Conservation (phyloP, 2,329 filamentous ascomycete species). For the Scorias spongiosa region DNA sequence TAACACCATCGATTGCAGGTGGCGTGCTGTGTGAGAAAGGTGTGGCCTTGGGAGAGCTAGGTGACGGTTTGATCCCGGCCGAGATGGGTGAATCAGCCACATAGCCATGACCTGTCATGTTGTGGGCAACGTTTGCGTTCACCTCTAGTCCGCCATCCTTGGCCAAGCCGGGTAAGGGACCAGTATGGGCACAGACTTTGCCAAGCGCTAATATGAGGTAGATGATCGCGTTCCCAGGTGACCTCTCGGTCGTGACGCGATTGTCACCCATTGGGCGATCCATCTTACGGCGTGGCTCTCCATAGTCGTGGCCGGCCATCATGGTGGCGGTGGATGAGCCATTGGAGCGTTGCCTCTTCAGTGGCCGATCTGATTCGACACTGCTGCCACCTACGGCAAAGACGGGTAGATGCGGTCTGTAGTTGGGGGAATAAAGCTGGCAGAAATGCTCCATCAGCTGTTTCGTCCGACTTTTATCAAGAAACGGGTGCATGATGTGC, state of each 20-base stretch:
- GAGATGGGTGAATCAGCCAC: constrained; percentile 16
- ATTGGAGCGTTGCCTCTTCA: constrained; percentile 18
- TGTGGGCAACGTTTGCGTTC: constrained; percentile 22
- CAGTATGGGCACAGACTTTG: constrained; percentile 52
- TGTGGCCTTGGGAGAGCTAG: constrained; percentile 24
- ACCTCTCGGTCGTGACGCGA: constrained; percentile 34
- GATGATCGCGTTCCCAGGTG: constrained; percentile 66
- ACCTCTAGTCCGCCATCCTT: constrained; percentile 28
- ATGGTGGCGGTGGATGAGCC: constrained; percentile 14
- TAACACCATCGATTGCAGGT: constrained; percentile 10
- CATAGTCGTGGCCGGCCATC: constrained; percentile 10
- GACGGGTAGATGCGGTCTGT: constrained; percentile 9
- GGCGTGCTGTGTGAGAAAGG: constrained; percentile 16
- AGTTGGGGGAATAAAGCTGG: constrained; percentile 27
- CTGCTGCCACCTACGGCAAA: constrained; percentile 12
- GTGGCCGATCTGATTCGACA: constrained; percentile 13
- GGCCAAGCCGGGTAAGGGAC: constrained; percentile 40
- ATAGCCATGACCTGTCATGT: constrained; percentile 9
- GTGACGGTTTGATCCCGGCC: constrained; percentile 21
- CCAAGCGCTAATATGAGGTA: constrained; percentile 74
- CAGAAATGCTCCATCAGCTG: constrained; percentile 39
- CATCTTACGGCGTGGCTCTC: constrained; percentile 1
- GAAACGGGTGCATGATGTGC: constrained; percentile 48
- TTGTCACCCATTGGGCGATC: constrained; percentile 6
- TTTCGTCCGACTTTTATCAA: constrained; percentile 39